Percentiles rank a stretch among this genome's conserved stretches.
phyloP scores from a whole-genome alignment of 441 rosid genomes.

The Adansonia rubrostipa region DNA sequence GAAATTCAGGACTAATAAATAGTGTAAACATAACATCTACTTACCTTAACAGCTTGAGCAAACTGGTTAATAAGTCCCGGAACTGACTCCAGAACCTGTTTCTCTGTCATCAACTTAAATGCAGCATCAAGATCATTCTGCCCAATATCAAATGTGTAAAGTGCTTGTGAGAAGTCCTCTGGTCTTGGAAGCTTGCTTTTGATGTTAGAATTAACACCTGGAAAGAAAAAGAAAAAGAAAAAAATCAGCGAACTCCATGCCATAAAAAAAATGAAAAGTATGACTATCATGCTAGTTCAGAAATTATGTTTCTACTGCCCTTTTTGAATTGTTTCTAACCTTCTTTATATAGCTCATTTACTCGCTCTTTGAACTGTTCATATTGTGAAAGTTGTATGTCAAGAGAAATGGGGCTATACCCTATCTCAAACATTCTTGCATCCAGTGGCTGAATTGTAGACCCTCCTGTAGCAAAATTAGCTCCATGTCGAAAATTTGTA shows the following conservation, averaged over 20 bases:
- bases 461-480: conserved; percentile 41
- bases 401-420: conserved; percentile 44
- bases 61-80: conserved; percentile 33
- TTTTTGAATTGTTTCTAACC: conserved; percentile 29
- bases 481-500: conserved; percentile 38
- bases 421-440: conserved; percentile 28
- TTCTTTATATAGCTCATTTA: conserved; percentile 30
- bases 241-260: neutral
- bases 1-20: neutral
- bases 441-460: conserved; percentile 36
- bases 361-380: conserved; percentile 40
- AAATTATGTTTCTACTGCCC: neutral
- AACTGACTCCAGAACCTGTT: conserved; percentile 30
- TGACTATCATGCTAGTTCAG: neutral
- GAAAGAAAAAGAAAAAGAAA: neutral
- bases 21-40: conserved; percentile 24
- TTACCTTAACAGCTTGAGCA: conserved; percentile 35
- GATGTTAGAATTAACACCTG: conserved; percentile 20
- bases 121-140: conserved; percentile 39
- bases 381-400: conserved; percentile 41
- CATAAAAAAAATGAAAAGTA: neutral
- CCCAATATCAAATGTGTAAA: conserved; percentile 43
- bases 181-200: conserved; percentile 34
- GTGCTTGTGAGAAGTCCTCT: conserved; percentile 37
- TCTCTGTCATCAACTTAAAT: conserved; percentile 28